Conservation (phyloP, 768 basidiomycete species). For the Panellus pusillus region DNA sequence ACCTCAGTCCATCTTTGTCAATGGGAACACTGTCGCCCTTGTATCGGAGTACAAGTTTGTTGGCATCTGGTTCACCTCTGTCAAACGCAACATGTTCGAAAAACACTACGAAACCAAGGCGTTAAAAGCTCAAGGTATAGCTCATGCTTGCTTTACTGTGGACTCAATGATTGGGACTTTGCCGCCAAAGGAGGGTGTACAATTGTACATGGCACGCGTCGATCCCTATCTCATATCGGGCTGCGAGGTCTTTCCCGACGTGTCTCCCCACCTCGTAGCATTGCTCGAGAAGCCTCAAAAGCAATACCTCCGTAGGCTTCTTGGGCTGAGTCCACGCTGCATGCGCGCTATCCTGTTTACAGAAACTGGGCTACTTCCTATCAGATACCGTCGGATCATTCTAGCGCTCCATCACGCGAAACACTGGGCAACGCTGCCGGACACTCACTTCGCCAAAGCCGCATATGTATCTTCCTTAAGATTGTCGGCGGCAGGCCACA, state of each 20-base stretch:
- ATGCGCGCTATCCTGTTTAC: conserved; percentile 22
- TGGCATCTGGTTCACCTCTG: too few relatives aligned
- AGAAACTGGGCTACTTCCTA: conserved; percentile 27
- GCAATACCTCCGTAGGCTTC: conserved; percentile 22
- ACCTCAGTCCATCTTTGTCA: too few relatives aligned
- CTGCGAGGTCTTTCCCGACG: too few relatives aligned
- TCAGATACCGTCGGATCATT: conserved; percentile 20
- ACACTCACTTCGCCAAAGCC: neutral
- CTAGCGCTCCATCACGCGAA: conserved; percentile 22
- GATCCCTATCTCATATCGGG: too few relatives aligned
- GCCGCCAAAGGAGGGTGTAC: too few relatives aligned
- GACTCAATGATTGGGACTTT: conserved; percentile 21
- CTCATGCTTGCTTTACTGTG: conserved; percentile 18
- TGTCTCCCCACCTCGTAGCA: neutral
- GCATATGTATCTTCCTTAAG: neutral
- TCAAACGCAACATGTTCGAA: conserved; percentile 21
- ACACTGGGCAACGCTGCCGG: conserved; percentile 11
- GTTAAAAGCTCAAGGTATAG: conserved; percentile 19
- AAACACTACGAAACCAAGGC: conserved; percentile 21
- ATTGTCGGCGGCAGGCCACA: neutral
- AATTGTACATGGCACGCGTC: too few relatives aligned
- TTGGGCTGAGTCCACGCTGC: conserved; percentile 19
- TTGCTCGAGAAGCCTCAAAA: conserved; percentile 22
- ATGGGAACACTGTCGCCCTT: too few relatives aligned
- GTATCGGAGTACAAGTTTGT: too few relatives aligned